These are phyloP conservation scores for Lactuca sativa DNA, from an alignment of 129 eudicot genomes.

Conservation along the genomic window DNA sequence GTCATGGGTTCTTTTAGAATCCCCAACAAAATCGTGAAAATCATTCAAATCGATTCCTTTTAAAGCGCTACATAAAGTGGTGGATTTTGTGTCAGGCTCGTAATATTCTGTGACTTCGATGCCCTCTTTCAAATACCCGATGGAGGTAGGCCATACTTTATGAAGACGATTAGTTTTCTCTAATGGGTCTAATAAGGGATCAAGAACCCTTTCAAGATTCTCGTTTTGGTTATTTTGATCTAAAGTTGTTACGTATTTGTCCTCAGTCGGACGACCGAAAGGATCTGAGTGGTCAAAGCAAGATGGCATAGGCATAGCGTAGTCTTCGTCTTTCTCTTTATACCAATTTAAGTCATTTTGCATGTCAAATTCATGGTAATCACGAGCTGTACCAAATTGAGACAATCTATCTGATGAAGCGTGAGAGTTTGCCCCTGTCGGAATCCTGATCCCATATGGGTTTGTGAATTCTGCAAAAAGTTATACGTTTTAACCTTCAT, in stretches of 20 bases:
- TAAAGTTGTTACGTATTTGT: constrained; percentile 63
- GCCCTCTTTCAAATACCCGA: constrained; percentile 28
- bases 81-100: constrained; percentile 12
- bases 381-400: constrained; percentile 93
- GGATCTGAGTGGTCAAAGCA: constrained; percentile 45
- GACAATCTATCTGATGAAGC: constrained; percentile 85
- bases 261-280: constrained; percentile 69
- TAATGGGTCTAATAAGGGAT: constrained; percentile 36
- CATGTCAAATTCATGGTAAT: constrained; percentile 93
- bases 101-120: constrained; percentile 30
- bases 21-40: constrained; percentile 28
- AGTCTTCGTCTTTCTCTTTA: constrained; percentile 76
- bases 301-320: constrained; percentile 67
- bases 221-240: constrained; percentile 40
- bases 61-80: constrained; percentile 23
- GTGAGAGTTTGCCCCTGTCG: constrained; percentile 54
- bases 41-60: constrained; percentile 31
- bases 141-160: constrained; percentile 38
- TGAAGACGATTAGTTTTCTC: constrained; percentile 36
- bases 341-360: constrained; percentile 83
- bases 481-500: constrained; percentile 3
- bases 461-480: constrained; percentile 69
- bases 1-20: constrained; percentile 27
- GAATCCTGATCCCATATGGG: constrained; percentile 64
- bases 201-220: constrained; percentile 26